Conservation (phyloP, 106 monocot species). For the Allium cepa region DNA sequence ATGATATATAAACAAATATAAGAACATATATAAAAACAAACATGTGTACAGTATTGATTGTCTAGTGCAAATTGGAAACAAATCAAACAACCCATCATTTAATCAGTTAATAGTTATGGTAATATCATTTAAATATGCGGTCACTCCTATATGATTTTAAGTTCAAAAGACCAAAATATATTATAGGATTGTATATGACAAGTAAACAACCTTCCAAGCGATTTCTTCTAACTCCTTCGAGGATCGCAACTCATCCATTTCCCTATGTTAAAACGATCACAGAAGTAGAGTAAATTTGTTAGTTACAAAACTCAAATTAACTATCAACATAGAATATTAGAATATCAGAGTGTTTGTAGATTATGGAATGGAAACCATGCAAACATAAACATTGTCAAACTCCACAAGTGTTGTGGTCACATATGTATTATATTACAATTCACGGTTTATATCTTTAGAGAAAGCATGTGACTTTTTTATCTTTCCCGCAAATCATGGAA, state of each 20-base stretch:
- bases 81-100: neutral
- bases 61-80: neutral
- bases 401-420: neutral
- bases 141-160: neutral
- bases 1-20: too few relatives aligned
- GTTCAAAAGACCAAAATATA: neutral
- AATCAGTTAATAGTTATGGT: neutral
- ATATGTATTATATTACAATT: neutral
- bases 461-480: too few relatives aligned
- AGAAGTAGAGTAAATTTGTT: neutral
- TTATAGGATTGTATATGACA: neutral
- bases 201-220: constrained; percentile 5
- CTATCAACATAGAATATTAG: neutral
- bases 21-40: too few relatives aligned
- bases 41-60: too few relatives aligned
- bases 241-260: constrained; percentile 5
- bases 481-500: too few relatives aligned
- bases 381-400: neutral
- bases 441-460: too few relatives aligned
- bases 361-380: neutral
- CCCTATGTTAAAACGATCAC: neutral
- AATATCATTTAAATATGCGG: neutral
- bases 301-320: neutral
- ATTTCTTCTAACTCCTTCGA: constrained; percentile 6
- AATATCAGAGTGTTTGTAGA: neutral